Evolutionary conservation across 2,329 filamentous ascomycete species (phyloP), one percentile per base, ranked within the genome.

Genomic region (Fusarium temperatum): DNA sequence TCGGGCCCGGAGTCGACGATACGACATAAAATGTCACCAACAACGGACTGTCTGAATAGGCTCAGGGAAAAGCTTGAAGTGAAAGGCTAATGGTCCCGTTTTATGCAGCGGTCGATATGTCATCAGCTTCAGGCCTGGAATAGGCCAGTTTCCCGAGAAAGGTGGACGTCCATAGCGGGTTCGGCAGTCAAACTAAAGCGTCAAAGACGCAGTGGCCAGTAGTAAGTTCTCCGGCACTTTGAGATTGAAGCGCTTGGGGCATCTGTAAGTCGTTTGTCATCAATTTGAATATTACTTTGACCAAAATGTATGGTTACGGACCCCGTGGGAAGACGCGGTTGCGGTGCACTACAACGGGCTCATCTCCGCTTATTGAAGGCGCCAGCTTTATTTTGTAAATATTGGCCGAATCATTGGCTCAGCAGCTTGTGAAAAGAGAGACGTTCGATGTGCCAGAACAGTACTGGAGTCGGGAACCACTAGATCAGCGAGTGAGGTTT

Each of bases 21-120:
- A 68, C 22, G 20, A 18, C 30, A 24, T 30, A 12, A 30, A 22
- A 50, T 28, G 22, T 38, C 39, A 18, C 36, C 18, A 30, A 36
- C 36, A 48, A 30, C 48, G 32, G 47, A 28, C 32, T 51, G 35
- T 56, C 42, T 14, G 28, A 50, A 63, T 28, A 48, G 35, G 26
- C 35, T 36, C 61, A 18, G n/a, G 17, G 28, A 54, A 32, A n/a
- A 42, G 66, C 45, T 65, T 44, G 30, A 41, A 32, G 38, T 10
- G 36, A 42, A 63, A 55, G 44, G 44, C 53, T 57, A 41, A 57
- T 42, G 20, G 26, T 41, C 30, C 20, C 59, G 55, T 50, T 58
- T 42, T n/a, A 68, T 68, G 71, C 71, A 74, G 63, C 67, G 71
- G 63, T 55, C 39, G 57, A 39, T 54, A 62, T 68, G 58, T 48